Evolutionary conservation across 2,329 filamentous ascomycete genomes (phyloP), one percentile per base, ranked within the genome.

Genomic region (Trichoderma harzianum): DNA sequence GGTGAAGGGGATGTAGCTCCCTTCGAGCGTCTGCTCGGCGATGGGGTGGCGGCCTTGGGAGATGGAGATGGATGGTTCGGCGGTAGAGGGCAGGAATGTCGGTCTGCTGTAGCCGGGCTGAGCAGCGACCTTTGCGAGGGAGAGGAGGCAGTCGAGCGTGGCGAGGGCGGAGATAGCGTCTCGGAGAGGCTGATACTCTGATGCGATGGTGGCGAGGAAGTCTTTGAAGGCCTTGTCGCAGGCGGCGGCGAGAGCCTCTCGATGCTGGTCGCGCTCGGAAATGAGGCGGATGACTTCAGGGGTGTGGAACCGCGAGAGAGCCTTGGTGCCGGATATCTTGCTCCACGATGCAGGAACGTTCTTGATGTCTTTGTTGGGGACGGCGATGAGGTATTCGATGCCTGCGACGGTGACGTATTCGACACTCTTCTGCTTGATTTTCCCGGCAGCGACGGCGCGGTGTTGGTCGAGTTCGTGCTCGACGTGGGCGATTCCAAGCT

Each of bases 311-410:
- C 96, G 91, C 0, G 94, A 95, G 6, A 95, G 84, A 77, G 93
- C 94, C 81, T 98, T 98, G 7, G 96, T 99, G 64, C 95, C 95
- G 71, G 92, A 97, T 77, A 98, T 93, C 82, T 99, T 98, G 74
- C 89, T 87, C 96, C 96, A 99, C 0, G 93, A 97, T 5, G 96
- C 95, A 0, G 96, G 96, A 0, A 99, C 94, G 71, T 91, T 90
- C 79, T 94, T 96, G 73, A 98, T 87, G 69, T 93, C 89, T 1
- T 87, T 81, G 80, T 97, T 98, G 75, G 93, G 87, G 7, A 99
- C 92, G 82, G 98, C 96, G 77, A 99, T 93, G 24, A 99, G 88
- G 79, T 94, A 99, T 79, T 98, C 96, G 76, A 98, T 97, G 8
- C 95, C 95, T 1, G 94, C 89, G 8, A 96, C 93, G 0, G 93